Base-by-base conservation (phyloP, 208 protist genomes). In the Trypanosoma melophagium region DNA sequence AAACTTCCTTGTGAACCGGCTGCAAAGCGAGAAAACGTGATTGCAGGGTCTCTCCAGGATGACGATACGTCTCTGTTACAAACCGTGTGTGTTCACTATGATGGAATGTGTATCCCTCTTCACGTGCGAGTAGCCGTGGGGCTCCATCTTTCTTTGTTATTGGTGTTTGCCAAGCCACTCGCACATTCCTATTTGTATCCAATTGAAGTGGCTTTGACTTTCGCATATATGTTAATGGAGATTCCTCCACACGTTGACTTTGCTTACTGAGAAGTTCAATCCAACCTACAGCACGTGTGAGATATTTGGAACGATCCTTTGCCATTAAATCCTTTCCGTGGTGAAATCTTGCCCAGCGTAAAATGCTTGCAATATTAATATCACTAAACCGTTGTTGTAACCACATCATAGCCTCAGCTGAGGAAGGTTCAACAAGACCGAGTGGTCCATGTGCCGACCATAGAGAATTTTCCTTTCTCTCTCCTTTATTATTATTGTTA, bases 281-380 rank as follows among this genome's bases (percentile, higher is more conserved):
- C 90, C 90, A 96, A 49, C 79, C 60, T 44, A 76, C 80, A 12
- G 79, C 81, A 22, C 90, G 87, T 54, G 60, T 28, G n/a, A 93
- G 69, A 66, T 94, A 96, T 17, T 74, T 61, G 16, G 69, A 25
- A n/a, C 79, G 77, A 58, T 90, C 80, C 57, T 84, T 87, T 41
- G 86, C 83, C 81, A 93, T 86, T 21, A 96, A 75, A 59, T 96
- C 90, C 16, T 69, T 69, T 50, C 65, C 66, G 56, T 69, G 69
- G 38, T 66, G 58, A 79, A 93, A 96, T 38, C 90, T 81, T 14
- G 87, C 87, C 54, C 84, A 86, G 12, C 90, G 90, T 45, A 96
- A 67, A 22, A 96, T 77, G 13, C 79, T 73, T 24, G 79, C 3
- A 13, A 77, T 50, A 69, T 93, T 74, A 53, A 96, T 68, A 69